Evolutionary conservation across 2,329 filamentous ascomycete genomes (phyloP).

Genomic region (Cladosporium sp.): DNA sequence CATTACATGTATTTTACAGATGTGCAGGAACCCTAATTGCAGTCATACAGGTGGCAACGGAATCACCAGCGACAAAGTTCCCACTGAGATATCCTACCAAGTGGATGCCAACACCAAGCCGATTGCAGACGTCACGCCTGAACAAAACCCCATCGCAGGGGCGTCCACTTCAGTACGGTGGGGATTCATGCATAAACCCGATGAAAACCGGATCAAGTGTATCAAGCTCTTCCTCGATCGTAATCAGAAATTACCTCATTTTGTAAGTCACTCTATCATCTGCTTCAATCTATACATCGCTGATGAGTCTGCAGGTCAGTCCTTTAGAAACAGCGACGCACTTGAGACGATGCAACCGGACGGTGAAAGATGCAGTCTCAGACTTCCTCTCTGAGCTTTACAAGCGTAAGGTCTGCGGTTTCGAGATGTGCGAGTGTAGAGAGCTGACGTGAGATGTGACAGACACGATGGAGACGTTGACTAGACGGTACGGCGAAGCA

Average conservation of each 20-base stretch:
- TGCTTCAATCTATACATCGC: background rate
- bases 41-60: constrained; percentile 62
- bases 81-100: constrained; percentile 68
- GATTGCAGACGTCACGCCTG: constrained; percentile 5
- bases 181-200: constrained; percentile 78
- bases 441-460: background rate
- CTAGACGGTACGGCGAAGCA: constrained; percentile 67
- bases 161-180: constrained; percentile 51
- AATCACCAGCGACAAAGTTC: constrained; percentile 84
- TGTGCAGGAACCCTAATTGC: background rate
- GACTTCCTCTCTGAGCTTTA: constrained; percentile 76
- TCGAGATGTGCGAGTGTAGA: too few species aligned
- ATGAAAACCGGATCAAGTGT: constrained; percentile 70
- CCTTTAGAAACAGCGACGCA: constrained; percentile 72
- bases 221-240: constrained; percentile 82
- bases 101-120: constrained; percentile 33
- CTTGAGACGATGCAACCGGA: constrained; percentile 69
- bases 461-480: constrained; percentile 75
- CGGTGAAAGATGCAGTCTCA: constrained; percentile 71
- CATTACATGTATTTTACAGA: background rate
- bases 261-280: constrained; percentile 55
- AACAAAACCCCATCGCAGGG: constrained; percentile 4
- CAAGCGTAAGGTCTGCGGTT: constrained; percentile 28
- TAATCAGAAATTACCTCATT: constrained; percentile 74
- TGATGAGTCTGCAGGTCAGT: constrained; percentile 70